Evolutionary conservation across 2,329 filamentous ascomycete species (phyloP), one percentile per base, ranked within the genome.

Genomic region (Colletotrichum costaricense): DNA sequence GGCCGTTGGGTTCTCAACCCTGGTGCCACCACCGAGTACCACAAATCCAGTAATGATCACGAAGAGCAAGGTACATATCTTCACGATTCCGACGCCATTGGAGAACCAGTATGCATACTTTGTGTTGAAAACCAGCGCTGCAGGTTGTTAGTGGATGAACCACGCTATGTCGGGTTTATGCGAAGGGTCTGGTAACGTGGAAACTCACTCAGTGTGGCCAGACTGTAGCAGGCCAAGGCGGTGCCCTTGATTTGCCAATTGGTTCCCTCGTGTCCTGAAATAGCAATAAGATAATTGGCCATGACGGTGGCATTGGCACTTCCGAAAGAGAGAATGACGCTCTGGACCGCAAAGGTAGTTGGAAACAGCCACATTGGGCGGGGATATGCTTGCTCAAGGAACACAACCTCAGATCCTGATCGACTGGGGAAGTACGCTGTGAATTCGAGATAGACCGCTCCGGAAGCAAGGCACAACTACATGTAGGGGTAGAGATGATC

Each of bases 171-270:
- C 33, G 11, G 33, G 11, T 4, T 35, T 35, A 35, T 35, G 11
- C 33, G 11, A 35, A 35, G 11, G 33, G 33, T 35, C 11, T 35
- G 33, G 33, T 35, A 35, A 4, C 33, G 33, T 35, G 33, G 11
- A 35, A 35, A 35, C 33, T 35, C 33, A 35, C 33, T 63, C 28
- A 72, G 28, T 3, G 69, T 72, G 5, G 91, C 90, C 0, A 91
- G 77, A 0, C 88, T 91, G 75, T 93, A 93, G 0, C 86, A 88
- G 1, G 89, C 91, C 28, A 93, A 81, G 0, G 92, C 92, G 2
- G 93, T 88, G 1, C 91, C 92, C 78, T 93, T 93, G 60, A 88
- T 79, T 77, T 93, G 84, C 92, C 92, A 94, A n/a, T 84, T 81
- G 0, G 87, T 87, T 0, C 89, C 87, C 0, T 79, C 80, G 0